Evolutionary conservation across 371 early-diverging fungal species (phyloP).

Genomic region (Fennellomyces sp.): DNA sequence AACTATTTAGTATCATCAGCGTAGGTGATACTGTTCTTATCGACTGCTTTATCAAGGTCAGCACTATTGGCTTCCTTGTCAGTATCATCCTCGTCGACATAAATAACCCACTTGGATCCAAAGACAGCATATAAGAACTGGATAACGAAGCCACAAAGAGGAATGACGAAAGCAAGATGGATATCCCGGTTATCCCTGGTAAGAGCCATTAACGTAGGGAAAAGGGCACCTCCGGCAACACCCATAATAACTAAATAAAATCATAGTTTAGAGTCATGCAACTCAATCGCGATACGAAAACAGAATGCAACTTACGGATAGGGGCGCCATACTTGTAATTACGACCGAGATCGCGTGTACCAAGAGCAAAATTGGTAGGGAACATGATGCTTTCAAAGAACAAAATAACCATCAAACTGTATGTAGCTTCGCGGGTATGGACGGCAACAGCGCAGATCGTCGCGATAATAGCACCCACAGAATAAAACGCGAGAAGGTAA

Average conservation of each 20-base stretch:
- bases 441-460: constrained; percentile 37
- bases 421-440: constrained; percentile 29
- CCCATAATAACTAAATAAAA: constrained; percentile 41
- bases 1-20: background rate
- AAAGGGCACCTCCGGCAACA: constrained; percentile 45
- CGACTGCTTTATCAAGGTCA: background rate
- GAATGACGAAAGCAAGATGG: constrained; percentile 38
- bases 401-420: constrained; percentile 36
- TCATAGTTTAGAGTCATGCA: background rate
- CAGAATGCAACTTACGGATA: constrained; percentile 25
- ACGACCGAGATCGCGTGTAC: constrained; percentile 44
- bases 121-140: constrained; percentile 37
- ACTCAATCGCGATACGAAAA: background rate
- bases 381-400: constrained; percentile 53
- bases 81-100: constrained; percentile 30
- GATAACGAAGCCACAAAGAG: constrained; percentile 30
- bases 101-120: constrained; percentile 36
- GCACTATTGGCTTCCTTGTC: background rate
- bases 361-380: constrained; percentile 49
- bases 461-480: constrained; percentile 29
- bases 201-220: constrained; percentile 45
- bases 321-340: constrained; percentile 49
- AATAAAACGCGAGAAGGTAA: constrained; percentile 33
- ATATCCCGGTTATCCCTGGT: constrained; percentile 33
- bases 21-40: background rate